A percentile compares a stretch with the other conserved stretches of the same genome.
These are phyloP conservation scores for Arachis stenosperma DNA, from an alignment of 306 rosid genomes.

Conservation along the genomic window DNA sequence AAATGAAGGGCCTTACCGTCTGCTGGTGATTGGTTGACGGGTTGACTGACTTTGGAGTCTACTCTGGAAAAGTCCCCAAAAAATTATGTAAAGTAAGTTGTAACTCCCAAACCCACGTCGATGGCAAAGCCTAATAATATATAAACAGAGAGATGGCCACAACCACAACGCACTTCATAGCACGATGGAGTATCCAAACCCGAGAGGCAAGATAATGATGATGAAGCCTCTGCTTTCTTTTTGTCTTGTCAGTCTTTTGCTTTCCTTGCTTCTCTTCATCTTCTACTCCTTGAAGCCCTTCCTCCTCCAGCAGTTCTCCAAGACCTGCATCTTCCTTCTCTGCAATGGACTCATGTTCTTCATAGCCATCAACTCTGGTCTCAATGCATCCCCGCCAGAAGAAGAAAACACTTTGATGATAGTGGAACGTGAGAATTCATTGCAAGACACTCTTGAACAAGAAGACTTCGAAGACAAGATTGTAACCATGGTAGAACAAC, in stretches of 20 bases:
- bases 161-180: not conserved
- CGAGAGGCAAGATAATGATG: constrained; percentile 18
- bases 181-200: too few species aligned
- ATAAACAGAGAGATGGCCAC: too few species aligned
- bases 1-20: too few species aligned
- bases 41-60: constrained; percentile 37
- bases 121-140: too few species aligned
- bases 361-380: constrained; percentile 54
- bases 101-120: not conserved
- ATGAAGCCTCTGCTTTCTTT: constrained; percentile 49
- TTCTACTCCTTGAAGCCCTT: constrained; percentile 39
- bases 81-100: not conserved
- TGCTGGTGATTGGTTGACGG: too few species aligned
- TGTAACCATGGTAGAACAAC: not conserved
- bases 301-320: constrained; percentile 48
- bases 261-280: constrained; percentile 40
- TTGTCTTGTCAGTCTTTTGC: constrained; percentile 41
- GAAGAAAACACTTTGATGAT: not conserved
- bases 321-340: constrained; percentile 66
- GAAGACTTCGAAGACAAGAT: constrained; percentile 8
- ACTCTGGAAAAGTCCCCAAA: not conserved
- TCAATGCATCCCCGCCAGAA: not conserved
- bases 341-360: constrained; percentile 65
- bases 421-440: constrained; percentile 1
- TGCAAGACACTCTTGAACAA: constrained; percentile 3